These are phyloP conservation scores for Pseudopyrenochaeta lycopersici DNA, from an alignment of 2,329 filamentous ascomycete genomes.

Conservation along the genomic window DNA sequence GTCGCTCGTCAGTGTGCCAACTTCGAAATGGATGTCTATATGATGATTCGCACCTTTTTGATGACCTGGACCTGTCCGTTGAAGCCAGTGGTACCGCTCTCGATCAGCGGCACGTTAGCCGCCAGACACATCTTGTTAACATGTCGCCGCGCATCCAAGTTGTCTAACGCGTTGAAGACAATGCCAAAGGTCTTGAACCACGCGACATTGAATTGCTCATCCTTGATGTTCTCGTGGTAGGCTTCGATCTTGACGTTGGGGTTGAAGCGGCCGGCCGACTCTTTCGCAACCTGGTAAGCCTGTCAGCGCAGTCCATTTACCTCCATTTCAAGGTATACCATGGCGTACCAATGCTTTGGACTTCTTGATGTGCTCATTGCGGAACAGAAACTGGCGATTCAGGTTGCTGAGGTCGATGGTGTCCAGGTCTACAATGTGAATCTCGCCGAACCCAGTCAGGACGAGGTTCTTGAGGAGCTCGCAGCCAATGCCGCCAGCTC, in stretches of 20 bases:
- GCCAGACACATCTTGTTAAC: constrained; percentile 98
- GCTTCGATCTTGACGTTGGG: constrained; percentile 86
- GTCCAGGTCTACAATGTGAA: constrained; percentile 95
- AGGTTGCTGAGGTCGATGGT: constrained; percentile 98
- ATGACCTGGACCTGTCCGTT: constrained; percentile 98
- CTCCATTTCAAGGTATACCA: background rate
- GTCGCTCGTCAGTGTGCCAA: constrained; percentile 3
- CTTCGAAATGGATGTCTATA: background rate
- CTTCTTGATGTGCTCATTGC: constrained; percentile 97
- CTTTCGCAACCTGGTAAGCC: constrained; percentile 78
- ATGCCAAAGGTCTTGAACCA: constrained; percentile 87
- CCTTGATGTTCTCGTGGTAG: constrained; percentile 95
- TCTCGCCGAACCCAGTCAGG: constrained; percentile 88
- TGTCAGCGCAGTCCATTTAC: constrained; percentile 25
- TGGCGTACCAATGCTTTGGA: constrained; percentile 83
- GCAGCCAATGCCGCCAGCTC: constrained; percentile 96
- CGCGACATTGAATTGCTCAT: constrained; percentile 80
- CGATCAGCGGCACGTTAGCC: constrained; percentile 87
- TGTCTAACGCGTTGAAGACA: constrained; percentile 97
- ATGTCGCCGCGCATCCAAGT: constrained; percentile 90
- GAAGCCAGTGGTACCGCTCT: constrained; percentile 97
- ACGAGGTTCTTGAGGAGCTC: constrained; percentile 97
- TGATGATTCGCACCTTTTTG: constrained; percentile 67
- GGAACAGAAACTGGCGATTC: constrained; percentile 96
- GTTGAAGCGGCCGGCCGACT: constrained; percentile 90